Conservation (phyloP, 2,329 filamentous ascomycete species). For the Plectosphaerella sp. region DNA sequence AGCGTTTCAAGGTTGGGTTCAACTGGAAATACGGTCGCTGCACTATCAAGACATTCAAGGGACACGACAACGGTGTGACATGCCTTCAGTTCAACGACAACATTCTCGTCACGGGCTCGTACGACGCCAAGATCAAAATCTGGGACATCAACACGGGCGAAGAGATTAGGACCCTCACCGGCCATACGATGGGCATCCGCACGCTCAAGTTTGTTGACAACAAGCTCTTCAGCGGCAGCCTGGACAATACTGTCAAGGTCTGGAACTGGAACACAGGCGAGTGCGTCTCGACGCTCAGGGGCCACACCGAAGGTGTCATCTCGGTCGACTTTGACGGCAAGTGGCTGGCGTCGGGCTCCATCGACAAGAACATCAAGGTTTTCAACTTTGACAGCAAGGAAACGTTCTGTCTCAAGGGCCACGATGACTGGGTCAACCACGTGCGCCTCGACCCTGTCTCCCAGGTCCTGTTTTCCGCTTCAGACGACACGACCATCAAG, state of each 20-base stretch:
- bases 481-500: constrained; percentile 86
- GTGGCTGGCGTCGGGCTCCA: constrained; percentile 81
- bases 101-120: constrained; percentile 88
- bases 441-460: constrained; percentile 80
- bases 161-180: constrained; percentile 76
- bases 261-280: constrained; percentile 97
- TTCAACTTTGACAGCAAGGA: constrained; percentile 88
- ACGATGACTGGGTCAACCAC: constrained; percentile 95
- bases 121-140: constrained; percentile 91
- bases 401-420: constrained; percentile 74
- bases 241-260: constrained; percentile 83
- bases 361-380: constrained; percentile 85
- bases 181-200: constrained; percentile 79
- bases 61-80: constrained; percentile 71
- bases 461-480: constrained; percentile 85
- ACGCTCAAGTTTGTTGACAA: constrained; percentile 90
- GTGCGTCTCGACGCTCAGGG: constrained; percentile 74
- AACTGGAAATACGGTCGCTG: constrained; percentile 97
- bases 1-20: constrained; percentile 89
- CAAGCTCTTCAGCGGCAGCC: constrained; percentile 84
- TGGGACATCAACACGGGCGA: constrained; percentile 91
- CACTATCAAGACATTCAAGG: constrained; percentile 76
- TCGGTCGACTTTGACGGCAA: constrained; percentile 82
- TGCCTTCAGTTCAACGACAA: constrained; percentile 69
- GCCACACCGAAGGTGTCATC: constrained; percentile 79